Evolutionary conservation across 208 protist genomes (phyloP).

Genomic region (Acanthamoeba royreba): DNA sequence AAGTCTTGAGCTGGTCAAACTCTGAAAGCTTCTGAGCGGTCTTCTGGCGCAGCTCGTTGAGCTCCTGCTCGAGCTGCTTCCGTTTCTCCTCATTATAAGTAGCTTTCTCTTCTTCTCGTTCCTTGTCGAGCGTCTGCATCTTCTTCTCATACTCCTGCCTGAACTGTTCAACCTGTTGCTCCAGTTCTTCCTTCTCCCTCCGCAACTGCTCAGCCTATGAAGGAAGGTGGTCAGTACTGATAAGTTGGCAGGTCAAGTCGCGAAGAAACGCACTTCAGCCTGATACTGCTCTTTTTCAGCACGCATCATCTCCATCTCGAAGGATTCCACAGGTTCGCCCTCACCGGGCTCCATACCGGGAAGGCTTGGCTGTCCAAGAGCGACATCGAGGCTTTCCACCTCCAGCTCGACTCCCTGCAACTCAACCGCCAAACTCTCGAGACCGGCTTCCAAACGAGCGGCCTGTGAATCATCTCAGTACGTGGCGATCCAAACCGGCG

Average conservation of each 20-base stretch:
- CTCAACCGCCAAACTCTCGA: not conserved
- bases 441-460: not conserved
- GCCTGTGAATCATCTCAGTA: not conserved
- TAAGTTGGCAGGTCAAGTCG: not conserved
- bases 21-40: not conserved
- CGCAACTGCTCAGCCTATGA: not conserved
- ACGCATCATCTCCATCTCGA: slow-evolving; percentile 43
- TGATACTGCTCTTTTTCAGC: not conserved
- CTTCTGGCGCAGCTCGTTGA: slow-evolving; percentile 1
- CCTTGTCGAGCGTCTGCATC: not conserved
- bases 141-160: not conserved
- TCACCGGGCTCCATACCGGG: not conserved
- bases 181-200: not conserved
- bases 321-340: not conserved
- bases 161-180: not conserved
- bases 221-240: not conserved
- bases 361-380: not conserved
- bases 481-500: too few relatives aligned
- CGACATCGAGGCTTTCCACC: not conserved
- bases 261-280: not conserved
- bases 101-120: not conserved
- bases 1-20: slow-evolving; percentile 16
- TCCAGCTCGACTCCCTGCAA: not conserved
- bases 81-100: not conserved
- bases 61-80: slow-evolving; percentile 13